Evolutionary conservation across 306 rosid genomes (phyloP).

Genomic region (Cicer yamashitae): DNA sequence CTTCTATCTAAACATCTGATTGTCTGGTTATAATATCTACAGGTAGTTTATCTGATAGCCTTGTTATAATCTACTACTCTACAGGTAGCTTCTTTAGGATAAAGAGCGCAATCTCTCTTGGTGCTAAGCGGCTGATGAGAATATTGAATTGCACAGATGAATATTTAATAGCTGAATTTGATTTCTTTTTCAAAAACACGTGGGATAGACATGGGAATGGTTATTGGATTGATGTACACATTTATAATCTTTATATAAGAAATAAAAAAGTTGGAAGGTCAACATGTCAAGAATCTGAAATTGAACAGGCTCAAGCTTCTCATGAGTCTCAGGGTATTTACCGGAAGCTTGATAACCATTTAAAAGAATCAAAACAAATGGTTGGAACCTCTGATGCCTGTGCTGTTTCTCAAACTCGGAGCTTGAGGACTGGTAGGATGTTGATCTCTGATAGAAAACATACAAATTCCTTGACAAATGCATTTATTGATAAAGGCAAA

Average conservation of each 20-base stretch:
- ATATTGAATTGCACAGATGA: conserved; percentile 69
- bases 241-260: conserved; percentile 49
- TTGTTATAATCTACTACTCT: conserved; percentile 30
- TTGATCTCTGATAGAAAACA: conserved; percentile 50
- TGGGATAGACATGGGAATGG: conserved; percentile 89
- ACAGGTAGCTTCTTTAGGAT: conserved; percentile 80
- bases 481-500: conserved; percentile 46
- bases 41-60: conserved; percentile 18
- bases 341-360: conserved; percentile 47
- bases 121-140: conserved; percentile 64
- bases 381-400: conserved; percentile 44
- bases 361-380: conserved; percentile 39
- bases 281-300: conserved; percentile 51
- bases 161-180: conserved; percentile 61
- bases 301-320: conserved; percentile 39
- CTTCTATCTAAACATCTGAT: conserved; percentile 12
- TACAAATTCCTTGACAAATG: conserved; percentile 42
- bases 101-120: conserved; percentile 76
- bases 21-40: not conserved
- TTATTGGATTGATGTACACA: conserved; percentile 61
- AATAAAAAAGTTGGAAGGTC: conserved; percentile 40
- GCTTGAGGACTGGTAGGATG: conserved; percentile 46
- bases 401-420: conserved; percentile 48
- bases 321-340: conserved; percentile 26
- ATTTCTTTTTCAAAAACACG: conserved; percentile 72